Conservation (phyloP, 305 asterid genomes). For the Fraxinus angustifolia region DNA sequence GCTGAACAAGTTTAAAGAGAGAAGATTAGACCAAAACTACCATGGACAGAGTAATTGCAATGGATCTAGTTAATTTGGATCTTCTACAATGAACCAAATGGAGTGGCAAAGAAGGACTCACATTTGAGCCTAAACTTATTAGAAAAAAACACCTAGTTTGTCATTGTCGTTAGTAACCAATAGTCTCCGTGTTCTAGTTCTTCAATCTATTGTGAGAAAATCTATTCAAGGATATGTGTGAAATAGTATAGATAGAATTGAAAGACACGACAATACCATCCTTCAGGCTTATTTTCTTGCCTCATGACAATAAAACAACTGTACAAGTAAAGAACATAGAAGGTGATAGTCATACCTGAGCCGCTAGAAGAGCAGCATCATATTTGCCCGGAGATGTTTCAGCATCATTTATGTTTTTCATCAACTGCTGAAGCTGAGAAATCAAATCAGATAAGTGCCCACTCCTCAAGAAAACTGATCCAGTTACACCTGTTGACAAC, state of each 20-base stretch:
- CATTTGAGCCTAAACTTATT: not conserved
- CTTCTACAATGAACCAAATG: not conserved
- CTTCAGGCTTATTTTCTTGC: not conserved
- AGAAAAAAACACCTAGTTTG: not conserved
- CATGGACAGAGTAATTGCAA: not conserved
- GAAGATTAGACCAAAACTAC: not conserved
- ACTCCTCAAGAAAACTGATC: slow-evolving; percentile 69
- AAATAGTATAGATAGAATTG: not conserved
- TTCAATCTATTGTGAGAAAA: not conserved
- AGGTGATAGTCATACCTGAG: slow-evolving; percentile 48
- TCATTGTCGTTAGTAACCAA: not conserved
- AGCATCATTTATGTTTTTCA: slow-evolving; percentile 60
- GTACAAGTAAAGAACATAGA: slow-evolving; percentile 6
- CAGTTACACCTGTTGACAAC: slow-evolving; percentile 58
- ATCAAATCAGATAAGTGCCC: slow-evolving; percentile 66
- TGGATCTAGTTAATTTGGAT: not conserved
- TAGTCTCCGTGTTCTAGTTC: not conserved
- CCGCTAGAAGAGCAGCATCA: slow-evolving; percentile 66
- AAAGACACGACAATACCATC: not conserved
- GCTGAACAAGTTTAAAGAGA: not conserved
- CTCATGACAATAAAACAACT: slow-evolving; percentile 18
- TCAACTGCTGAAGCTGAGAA: slow-evolving; percentile 66
- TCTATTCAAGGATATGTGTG: not conserved
- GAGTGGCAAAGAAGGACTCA: not conserved
- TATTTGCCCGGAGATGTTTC: slow-evolving; percentile 73